Evolutionary conservation across 768 basidiomycete species (phyloP).

Genomic region (Cyclocybe cylindracea): DNA sequence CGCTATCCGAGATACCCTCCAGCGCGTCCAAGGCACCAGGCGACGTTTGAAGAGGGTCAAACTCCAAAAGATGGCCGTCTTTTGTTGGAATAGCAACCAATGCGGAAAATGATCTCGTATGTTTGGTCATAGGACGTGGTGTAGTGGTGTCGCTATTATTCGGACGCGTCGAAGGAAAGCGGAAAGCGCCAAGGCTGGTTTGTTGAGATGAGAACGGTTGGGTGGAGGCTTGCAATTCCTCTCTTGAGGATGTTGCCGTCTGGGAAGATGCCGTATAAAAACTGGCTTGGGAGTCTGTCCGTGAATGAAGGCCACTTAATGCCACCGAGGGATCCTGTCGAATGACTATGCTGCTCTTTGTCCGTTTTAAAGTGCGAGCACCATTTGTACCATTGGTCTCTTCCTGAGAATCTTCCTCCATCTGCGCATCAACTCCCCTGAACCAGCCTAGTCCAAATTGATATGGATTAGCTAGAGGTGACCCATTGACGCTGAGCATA

Average conservation of each 20-base stretch:
- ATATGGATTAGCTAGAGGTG: constrained; percentile 79
- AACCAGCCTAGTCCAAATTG: constrained; percentile 66
- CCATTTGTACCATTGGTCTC: constrained; percentile 21
- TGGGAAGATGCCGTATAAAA: constrained; percentile 41
- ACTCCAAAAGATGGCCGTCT: constrained; percentile 82
- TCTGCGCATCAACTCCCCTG: constrained; percentile 38
- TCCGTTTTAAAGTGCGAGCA: constrained; percentile 40
- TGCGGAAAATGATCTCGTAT: constrained; percentile 47
- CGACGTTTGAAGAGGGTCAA: constrained; percentile 78
- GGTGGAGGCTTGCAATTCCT: constrained; percentile 36
- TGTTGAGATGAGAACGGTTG: constrained; percentile 16
- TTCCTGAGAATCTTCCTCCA: constrained; percentile 27
- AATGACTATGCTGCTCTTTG: constrained; percentile 62
- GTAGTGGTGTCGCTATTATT: constrained; percentile 26
- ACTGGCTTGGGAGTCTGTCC: constrained; percentile 54
- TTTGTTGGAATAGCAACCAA: constrained; percentile 77
- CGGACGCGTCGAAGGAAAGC: constrained; percentile 27
- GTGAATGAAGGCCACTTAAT: constrained; percentile 39
- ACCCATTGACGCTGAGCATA: constrained; percentile 82
- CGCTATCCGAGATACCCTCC: constrained; percentile 77
- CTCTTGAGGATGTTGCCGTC: constrained; percentile 39
- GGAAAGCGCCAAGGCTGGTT: constrained; percentile 22
- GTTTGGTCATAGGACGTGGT: constrained; percentile 33
- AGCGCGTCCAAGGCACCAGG: constrained; percentile 73
- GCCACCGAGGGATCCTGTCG: constrained; percentile 56